Conservation (phyloP, 441 rosid genomes). For the Theobroma grandiflorum region DNA sequence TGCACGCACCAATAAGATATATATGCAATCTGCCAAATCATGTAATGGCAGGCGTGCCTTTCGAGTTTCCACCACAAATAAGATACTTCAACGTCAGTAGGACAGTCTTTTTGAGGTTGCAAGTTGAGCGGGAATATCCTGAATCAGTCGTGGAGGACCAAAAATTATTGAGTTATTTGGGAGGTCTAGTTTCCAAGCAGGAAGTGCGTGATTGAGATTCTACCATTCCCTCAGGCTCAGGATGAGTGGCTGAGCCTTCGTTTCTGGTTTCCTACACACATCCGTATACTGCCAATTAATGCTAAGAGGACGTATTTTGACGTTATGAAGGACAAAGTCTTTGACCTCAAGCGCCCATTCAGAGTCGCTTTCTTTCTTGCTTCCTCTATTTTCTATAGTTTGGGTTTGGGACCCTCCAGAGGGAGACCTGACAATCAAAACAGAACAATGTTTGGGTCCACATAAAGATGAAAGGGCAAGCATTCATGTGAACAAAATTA, state of each 20-base stretch:
- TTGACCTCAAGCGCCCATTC: background rate
- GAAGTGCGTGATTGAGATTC: background rate
- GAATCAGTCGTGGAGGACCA: background rate
- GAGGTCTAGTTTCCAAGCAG: conserved; percentile 6
- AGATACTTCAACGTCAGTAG: background rate
- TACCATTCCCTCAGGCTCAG: background rate
- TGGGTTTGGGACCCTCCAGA: background rate
- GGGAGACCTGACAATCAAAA: background rate
- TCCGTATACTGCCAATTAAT: conserved; percentile 8
- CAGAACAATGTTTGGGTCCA: background rate
- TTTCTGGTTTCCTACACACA: conserved; percentile 22
- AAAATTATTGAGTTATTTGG: background rate
- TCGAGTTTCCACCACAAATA: background rate
- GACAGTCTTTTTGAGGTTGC: background rate
- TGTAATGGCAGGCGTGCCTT: too few species aligned
- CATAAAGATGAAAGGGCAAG: background rate
- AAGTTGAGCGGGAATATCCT: conserved; percentile 18
- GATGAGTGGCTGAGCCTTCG: conserved; percentile 6
- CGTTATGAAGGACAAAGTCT: background rate
- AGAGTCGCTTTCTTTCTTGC: background rate
- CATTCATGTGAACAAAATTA: background rate
- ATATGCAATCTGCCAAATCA: background rate
- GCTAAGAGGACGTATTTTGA: background rate
- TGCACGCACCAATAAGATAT: too few species aligned
- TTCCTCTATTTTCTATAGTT: background rate